Evolutionary conservation across 805 yeast species (phyloP).

Genomic region (Metschnikowia picachoensis): DNA sequence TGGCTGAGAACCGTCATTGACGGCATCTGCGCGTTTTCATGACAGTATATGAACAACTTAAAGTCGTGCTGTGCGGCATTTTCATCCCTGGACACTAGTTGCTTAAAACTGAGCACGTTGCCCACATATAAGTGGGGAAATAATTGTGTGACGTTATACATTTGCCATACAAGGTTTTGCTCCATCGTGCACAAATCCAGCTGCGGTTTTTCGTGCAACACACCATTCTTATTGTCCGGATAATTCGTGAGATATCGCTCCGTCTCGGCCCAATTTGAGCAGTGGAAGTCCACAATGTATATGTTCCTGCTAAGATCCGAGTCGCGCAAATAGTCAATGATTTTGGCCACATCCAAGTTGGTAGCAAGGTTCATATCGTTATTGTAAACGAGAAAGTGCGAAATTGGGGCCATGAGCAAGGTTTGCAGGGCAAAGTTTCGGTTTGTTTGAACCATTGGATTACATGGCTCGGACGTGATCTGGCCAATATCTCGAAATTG

Average conservation of each 20-base stretch:
- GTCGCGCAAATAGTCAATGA: slow-evolving; percentile 9
- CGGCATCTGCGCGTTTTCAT: slow-evolving; percentile 20
- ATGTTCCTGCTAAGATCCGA: slow-evolving; percentile 1
- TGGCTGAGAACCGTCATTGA: slow-evolving; percentile 10
- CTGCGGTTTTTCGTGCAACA: background rate
- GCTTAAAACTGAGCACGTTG: slow-evolving; percentile 28
- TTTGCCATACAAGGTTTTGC: slow-evolving; percentile 33
- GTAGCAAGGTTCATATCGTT: slow-evolving; percentile 15
- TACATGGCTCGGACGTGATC: background rate
- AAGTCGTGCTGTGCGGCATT: slow-evolving; percentile 10
- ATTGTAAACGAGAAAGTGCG: slow-evolving; percentile 32
- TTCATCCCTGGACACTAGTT: slow-evolving; percentile 8
- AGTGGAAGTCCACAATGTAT: slow-evolving; percentile 11
- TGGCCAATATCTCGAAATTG: slow-evolving; percentile 4
- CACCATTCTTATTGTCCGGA: background rate
- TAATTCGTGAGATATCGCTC: slow-evolving; percentile 3
- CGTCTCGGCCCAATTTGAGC: slow-evolving; percentile 1
- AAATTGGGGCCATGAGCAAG: slow-evolving; percentile 30
- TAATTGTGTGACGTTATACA: slow-evolving; percentile 28
- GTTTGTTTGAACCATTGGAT: slow-evolving; percentile 22
- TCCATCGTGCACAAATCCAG: slow-evolving; percentile 26
- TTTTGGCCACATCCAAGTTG: slow-evolving; percentile 21
- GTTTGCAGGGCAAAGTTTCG: slow-evolving; percentile 30
- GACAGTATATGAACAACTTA: slow-evolving; percentile 20
- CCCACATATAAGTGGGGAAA: slow-evolving; percentile 29